These are phyloP conservation scores for Bryoerythrophyllum caledonicum DNA, from an alignment of 225 moss, liverwort and hornwort species.

Conservation along the genomic window DNA sequence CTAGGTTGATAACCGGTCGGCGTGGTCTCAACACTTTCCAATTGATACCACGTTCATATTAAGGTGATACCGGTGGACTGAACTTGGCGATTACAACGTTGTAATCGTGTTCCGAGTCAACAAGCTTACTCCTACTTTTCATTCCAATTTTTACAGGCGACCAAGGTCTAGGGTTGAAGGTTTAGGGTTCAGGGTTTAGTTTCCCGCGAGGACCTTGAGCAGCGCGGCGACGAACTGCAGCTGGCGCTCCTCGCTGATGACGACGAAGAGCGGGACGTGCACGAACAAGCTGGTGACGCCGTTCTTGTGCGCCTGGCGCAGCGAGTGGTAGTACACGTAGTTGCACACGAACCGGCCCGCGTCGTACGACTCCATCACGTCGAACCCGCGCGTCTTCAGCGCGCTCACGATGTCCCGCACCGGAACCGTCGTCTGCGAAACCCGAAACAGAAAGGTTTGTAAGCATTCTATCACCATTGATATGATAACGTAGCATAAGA, in stretches of 20 bases:
- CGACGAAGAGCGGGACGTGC: slow-evolving; percentile 78
- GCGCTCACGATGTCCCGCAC: slow-evolving; percentile 54
- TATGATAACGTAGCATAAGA: no score
- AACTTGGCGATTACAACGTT: no score
- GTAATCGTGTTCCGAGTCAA: no score
- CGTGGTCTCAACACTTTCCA: no score
- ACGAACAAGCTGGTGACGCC: slow-evolving; percentile 75
- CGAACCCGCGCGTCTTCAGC: slow-evolving; percentile 57
- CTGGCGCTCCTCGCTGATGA: slow-evolving; percentile 62
- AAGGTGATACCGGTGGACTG: no score
- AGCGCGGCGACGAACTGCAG: slow-evolving; percentile 74
- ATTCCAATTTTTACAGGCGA: no score
- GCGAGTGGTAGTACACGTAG: slow-evolving; percentile 89
- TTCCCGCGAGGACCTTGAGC: slow-evolving; percentile 44
- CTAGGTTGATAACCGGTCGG: no score
- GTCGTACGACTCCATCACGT: slow-evolving; percentile 69
- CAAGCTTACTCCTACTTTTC: no score
- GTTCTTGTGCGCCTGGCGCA: slow-evolving; percentile 61
- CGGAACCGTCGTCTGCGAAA: slow-evolving; percentile 55
- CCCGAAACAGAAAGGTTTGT: not conserved
- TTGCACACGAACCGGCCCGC: slow-evolving; percentile 97
- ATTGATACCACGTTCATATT: no score
- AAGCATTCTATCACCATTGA: no score
- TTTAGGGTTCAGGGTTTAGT: no score
- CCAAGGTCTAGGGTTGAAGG: no score